A percentile compares a stretch with the other conserved stretches of the same genome.
phyloP scores from a whole-genome alignment of 345 rosid species.

The Alliaria petiolata region DNA sequence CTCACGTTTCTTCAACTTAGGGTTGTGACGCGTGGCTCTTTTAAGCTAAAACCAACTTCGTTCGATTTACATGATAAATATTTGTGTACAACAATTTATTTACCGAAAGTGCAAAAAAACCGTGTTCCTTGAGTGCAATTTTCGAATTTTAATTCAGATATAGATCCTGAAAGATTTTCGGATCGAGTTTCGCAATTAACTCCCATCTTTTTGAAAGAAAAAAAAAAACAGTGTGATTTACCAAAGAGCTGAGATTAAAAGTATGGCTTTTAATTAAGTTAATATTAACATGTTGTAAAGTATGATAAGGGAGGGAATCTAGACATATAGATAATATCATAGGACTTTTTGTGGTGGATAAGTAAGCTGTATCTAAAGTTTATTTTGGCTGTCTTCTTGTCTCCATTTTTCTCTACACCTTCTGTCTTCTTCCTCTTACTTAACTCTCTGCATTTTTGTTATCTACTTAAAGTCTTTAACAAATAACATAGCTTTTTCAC shows the following conservation, averaged over 20 bases:
- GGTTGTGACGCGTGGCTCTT: constrained; percentile 21
- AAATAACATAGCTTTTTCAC: not conserved
- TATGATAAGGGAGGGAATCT: constrained; percentile 25
- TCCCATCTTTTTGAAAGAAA: too few relatives aligned
- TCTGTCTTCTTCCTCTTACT: constrained; percentile 31
- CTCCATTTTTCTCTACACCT: constrained; percentile 33
- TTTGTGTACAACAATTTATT: not conserved
- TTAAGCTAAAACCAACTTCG: not conserved
- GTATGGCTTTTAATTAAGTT: constrained; percentile 2
- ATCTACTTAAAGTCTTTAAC: constrained; percentile 6
- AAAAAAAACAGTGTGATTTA: not conserved
- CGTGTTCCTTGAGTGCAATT: not conserved
- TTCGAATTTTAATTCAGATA: not conserved
- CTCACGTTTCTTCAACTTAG: constrained; percentile 24
- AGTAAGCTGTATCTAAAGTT: constrained; percentile 25
- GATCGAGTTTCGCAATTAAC: not conserved
- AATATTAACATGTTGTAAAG: not conserved
- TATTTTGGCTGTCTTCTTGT: constrained; percentile 36
- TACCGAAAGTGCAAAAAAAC: not conserved
- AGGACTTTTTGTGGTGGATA: constrained; percentile 26
- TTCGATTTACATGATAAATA: not conserved
- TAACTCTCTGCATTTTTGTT: constrained; percentile 20
- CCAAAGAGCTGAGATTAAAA: not conserved
- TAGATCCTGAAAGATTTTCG: not conserved
- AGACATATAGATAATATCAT: constrained; percentile 15